phyloP scores from a whole-genome alignment of 768 basidiomycete species.

The Suillus fuscotomentosus region DNA sequence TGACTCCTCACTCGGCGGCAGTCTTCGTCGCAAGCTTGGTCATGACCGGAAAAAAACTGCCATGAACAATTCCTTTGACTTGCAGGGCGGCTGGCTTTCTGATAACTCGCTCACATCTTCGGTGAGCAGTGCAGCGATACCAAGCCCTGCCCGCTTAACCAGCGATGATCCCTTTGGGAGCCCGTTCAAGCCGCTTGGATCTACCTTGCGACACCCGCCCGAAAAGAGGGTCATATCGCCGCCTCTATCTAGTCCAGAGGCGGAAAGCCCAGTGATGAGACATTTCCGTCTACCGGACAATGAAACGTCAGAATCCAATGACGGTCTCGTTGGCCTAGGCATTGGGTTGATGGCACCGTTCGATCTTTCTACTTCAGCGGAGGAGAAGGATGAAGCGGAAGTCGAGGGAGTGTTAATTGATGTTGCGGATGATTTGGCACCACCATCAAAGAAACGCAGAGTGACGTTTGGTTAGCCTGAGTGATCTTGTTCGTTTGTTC shows the following conservation, averaged over 20 bases:
- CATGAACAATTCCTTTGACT: conserved; percentile 25
- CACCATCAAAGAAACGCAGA: conserved; percentile 53
- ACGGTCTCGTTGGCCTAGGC: conserved; percentile 34
- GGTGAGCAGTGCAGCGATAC: conserved; percentile 12
- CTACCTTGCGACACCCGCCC: conserved; percentile 1
- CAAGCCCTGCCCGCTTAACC: conserved; percentile 27
- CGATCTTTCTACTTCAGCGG: conserved; percentile 34
- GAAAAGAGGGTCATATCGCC: conserved; percentile 15
- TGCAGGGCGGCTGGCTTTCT: conserved; percentile 29
- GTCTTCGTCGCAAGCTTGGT: conserved; percentile 25
- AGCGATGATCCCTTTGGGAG: conserved; percentile 47
- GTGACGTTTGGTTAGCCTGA: conserved; percentile 24
- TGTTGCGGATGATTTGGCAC: conserved; percentile 29
- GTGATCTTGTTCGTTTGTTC: background rate
- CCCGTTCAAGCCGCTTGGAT: conserved; percentile 37
- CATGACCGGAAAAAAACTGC: conserved; percentile 26
- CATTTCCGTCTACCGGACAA: conserved; percentile 22
- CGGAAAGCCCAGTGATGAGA: conserved; percentile 53
- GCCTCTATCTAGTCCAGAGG: conserved; percentile 24
- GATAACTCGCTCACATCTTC: conserved; percentile 28
- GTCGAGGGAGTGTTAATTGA: conserved; percentile 29
- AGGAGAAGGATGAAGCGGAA: conserved; percentile 33
- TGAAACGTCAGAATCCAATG: conserved; percentile 29
- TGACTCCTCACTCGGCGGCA: conserved; percentile 46
- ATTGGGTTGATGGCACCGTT: conserved; percentile 55